A percentile compares a stretch with the other conserved stretches of the same genome.
Conservation (phyloP, 768 basidiomycete genomes). For the Plicaturopsis crispa region DNA sequence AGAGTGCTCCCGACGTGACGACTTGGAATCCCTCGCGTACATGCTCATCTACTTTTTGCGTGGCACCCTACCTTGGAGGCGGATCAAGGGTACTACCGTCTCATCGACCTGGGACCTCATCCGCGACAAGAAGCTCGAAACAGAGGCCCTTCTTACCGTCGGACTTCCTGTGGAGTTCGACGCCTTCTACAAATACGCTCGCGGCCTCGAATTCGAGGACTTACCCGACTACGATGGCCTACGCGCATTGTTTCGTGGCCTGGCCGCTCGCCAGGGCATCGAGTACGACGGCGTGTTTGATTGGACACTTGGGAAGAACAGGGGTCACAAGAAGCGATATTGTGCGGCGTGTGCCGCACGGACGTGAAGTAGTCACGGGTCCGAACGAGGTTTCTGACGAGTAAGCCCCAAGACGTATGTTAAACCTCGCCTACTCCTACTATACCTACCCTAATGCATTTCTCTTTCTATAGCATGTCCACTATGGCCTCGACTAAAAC, state of each 20-base stretch:
- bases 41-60: conserved; percentile 80
- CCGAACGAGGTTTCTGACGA: no score
- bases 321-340: conserved; percentile 18
- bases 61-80: conserved; percentile 74
- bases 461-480: no score
- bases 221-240: conserved; percentile 84
- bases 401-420: no score
- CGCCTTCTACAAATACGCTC: conserved; percentile 69
- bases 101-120: conserved; percentile 73
- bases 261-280: conserved; percentile 47
- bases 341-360: conserved; percentile 25
- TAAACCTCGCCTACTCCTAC: no score
- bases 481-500: no score
- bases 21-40: conserved; percentile 74
- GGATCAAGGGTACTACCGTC: conserved; percentile 47
- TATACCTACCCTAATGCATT: no score
- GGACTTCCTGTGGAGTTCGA: conserved; percentile 79
- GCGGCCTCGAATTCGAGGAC: conserved; percentile 81
- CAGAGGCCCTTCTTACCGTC: conserved; percentile 60
- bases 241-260: conserved; percentile 58
- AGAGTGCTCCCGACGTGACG: conserved; percentile 75
- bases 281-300: conserved; percentile 38
- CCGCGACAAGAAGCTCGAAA: conserved; percentile 61
- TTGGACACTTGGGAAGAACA: conserved; percentile 15
- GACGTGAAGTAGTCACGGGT: no score